phyloP scores from a whole-genome alignment of 148 eudicot genomes.

The Cornus suecica region DNA sequence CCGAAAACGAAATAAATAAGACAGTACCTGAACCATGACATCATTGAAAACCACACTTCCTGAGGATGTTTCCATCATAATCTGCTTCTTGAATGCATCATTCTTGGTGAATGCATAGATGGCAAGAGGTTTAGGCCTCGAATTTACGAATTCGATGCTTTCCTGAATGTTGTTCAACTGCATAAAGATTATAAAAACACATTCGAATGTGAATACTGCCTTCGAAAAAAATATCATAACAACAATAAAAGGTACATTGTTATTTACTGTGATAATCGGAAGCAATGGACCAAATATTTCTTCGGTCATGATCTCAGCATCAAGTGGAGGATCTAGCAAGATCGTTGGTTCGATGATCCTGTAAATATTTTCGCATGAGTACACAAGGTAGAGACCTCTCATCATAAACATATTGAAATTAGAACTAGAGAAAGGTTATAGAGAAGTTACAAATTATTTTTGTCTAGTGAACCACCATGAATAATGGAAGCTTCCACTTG shows the following conservation, averaged over 20 bases:
- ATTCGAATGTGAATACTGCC: neutral
- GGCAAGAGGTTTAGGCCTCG: conserved; percentile 73
- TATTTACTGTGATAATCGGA: conserved; percentile 77
- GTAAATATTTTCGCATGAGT: neutral
- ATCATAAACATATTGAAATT: neutral
- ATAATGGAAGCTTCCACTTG: conserved; percentile 59
- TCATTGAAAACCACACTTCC: conserved; percentile 84
- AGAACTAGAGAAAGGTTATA: neutral
- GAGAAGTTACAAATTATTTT: conserved; percentile 49
- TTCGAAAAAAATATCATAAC: neutral
- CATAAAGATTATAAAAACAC: neutral
- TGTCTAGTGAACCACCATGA: conserved; percentile 68
- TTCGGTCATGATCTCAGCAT: conserved; percentile 82
- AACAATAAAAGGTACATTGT: neutral
- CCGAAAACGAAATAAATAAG: too few species aligned
- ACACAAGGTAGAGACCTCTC: neutral
- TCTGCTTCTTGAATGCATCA: conserved; percentile 47
- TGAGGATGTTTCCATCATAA: conserved; percentile 78
- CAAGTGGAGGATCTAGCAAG: conserved; percentile 81
- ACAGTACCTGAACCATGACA: conserved; percentile 60
- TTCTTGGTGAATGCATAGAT: conserved; percentile 80
- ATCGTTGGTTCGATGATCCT: conserved; percentile 92
- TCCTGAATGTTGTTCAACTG: conserved; percentile 70
- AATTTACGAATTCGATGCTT: conserved; percentile 77
- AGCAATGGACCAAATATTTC: conserved; percentile 97